Base-by-base conservation (phyloP, 2,329 filamentous ascomycete genomes). In the Xylaria sp. region DNA sequence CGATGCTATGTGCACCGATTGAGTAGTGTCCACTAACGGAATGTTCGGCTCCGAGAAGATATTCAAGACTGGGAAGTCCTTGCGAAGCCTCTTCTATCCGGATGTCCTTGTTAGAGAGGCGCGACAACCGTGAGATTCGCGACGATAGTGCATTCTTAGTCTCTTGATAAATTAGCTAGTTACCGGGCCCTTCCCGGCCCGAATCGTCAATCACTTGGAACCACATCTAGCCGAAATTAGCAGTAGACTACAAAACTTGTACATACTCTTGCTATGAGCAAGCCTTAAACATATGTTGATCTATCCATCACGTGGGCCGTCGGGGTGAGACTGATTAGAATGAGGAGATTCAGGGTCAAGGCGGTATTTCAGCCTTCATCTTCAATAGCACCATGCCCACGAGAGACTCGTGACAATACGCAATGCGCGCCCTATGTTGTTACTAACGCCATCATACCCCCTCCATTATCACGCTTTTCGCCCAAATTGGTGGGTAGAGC, bases 1-100 rank as follows among this genome's bases (percentile, higher is more conserved):
- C 29, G 21, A 53, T 41, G n/a, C n/a, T n/a, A n/a, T n/a, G n/a
- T n/a, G 47, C 23, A 47, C 55, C 55, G 19, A 46, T 37, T 37
- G 21, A 51, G 21, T 29, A 35, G 37, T 37, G 19, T 31, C 31
- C 44, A 11, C 21, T 23, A n/a, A 19, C 59, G 59, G 59, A 58
- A 9, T 25, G 37, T 48, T 35, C 29, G 48, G 10, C 46, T 62
- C 59, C 59, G 59, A 23, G 27, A 35, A 47, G 25, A 40, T 46
- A 19, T 7, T 35, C 23, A 3, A 19, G 23, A 52, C 37, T 19
- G 46, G 41, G 35, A 46, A 48, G 47, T 47, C 21, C 21, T 10
- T 53, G 25, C 25, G n/a, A 38, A 21, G 40, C 15, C 17, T 38
- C 27, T 2, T 9, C 5, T 21, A 8, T 21, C 33, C 11, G 10